Base-by-base conservation (phyloP, 495 filamentous ascomycete species). In the Cryomyces minteri region DNA sequence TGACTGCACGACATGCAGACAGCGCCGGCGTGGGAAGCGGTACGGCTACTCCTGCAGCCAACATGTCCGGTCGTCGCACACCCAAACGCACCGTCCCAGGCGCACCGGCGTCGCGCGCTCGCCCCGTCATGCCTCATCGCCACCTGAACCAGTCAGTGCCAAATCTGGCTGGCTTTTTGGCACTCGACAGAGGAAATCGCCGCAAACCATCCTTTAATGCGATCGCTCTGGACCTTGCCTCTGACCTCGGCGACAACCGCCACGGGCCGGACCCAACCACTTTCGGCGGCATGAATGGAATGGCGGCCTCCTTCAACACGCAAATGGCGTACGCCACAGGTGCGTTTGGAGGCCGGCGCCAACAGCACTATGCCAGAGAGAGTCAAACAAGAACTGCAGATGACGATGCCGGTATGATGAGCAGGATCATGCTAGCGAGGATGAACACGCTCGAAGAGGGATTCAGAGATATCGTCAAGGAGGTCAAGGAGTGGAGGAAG, bases 391-490 rank as follows among this genome's bases (percentile, higher is more conserved):
- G 66, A 42, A 61, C 60, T 31, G 54, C 58, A 1, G 65, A 67
- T 25, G 76, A 83, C 51, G 75, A 79, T 50, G 68, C 69, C 48
- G 65, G 71, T 18, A 71, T 77, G 58, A 79, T 93, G 61, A 78
- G 77, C 50, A 74, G 82, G 41, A 63, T 93, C n/a, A 80, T 94
- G 60, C 66, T 94, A n/a, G 83, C 84, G 5, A 69, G 84, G 43
- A 94, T 96, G 80, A 87, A 86, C 51, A 81, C 80, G 31, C 72
- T 96, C 6, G 87, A 96, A 59, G 84, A 88, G 58, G 71, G 77
- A 31, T 82, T 96, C 55, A 73, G 78, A 1, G 84, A 92, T 46
- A 75, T 94, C 28, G 70, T 90, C 45, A 82, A 77, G 45, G 88
- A 94, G 62, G 79, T 92, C 50, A 80, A 82, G 53, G 79, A 77